A percentile compares a stretch with the other conserved stretches of the same genome.
phyloP scores from a whole-genome alignment of 2,329 filamentous ascomycete genomes.

The Fusarium decemcellulare region DNA sequence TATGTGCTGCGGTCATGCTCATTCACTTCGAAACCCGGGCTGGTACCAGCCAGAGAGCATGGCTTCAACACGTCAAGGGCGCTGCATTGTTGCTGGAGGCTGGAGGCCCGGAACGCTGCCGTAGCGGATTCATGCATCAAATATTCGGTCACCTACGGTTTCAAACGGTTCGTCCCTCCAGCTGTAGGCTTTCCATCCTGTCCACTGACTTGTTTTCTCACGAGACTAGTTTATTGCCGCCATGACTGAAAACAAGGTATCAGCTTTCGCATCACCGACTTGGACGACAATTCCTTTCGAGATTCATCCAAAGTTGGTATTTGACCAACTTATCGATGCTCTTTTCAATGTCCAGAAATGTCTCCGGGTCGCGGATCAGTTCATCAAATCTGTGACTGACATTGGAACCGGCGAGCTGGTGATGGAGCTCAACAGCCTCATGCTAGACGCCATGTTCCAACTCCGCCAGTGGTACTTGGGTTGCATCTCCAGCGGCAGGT shows the following conservation, averaged over 20 bases:
- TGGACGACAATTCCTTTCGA: constrained; percentile 26
- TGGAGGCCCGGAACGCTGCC: constrained; percentile 11
- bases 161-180: constrained; percentile 8
- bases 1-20: constrained; percentile 13
- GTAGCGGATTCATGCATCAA: constrained; percentile 22
- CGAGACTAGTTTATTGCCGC: constrained; percentile 19
- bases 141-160: constrained; percentile 25
- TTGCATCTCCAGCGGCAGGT: neutral
- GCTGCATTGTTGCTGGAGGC: constrained; percentile 9
- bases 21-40: constrained; percentile 26
- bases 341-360: constrained; percentile 17
- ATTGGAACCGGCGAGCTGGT: neutral
- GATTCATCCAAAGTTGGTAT: constrained; percentile 12
- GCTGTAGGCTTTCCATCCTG: too few relatives aligned
- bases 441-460: constrained; percentile 1
- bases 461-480: constrained; percentile 5
- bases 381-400: neutral
- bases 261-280: constrained; percentile 11
- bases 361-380: constrained; percentile 5
- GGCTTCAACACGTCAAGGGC: constrained; percentile 24
- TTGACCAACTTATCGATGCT: constrained; percentile 21
- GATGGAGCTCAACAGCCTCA: neutral
- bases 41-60: constrained; percentile 18
- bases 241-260: constrained; percentile 20
- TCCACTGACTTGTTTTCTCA: neutral